A percentile compares a stretch with the other conserved stretches of the same genome.
Conservation (phyloP, 2,329 filamentous ascomycete species). For the Curvularia verruculosa region DNA sequence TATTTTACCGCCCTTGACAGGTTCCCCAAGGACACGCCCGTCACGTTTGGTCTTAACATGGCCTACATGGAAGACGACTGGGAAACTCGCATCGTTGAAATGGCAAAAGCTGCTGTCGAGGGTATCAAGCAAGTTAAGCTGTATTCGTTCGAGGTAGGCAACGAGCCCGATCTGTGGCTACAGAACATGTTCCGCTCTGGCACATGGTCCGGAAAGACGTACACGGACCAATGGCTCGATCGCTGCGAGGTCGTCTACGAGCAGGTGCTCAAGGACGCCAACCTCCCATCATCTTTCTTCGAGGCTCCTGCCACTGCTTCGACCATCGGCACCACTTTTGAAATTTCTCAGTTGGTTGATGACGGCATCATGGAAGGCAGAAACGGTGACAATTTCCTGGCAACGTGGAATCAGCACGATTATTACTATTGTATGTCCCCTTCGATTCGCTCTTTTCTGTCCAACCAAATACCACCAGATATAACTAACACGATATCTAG, state of each 20-base stretch:
- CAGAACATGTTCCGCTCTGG: conserved; percentile 55
- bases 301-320: conserved; percentile 58
- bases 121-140: conserved; percentile 49
- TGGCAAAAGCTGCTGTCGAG: conserved; percentile 50
- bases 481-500: conserved; percentile 33
- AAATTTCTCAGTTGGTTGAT: conserved; percentile 51
- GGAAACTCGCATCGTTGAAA: conserved; percentile 50
- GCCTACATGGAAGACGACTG: conserved; percentile 56
- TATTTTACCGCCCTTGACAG: conserved; percentile 57
- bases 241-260: conserved; percentile 53
- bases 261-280: conserved; percentile 53
- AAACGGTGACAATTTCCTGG: conserved; percentile 49
- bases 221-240: conserved; percentile 55
- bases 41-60: conserved; percentile 59
- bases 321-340: conserved; percentile 59
- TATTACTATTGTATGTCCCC: conserved; percentile 55
- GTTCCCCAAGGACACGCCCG: conserved; percentile 57
- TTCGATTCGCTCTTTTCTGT: neutral
- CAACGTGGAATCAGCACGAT: conserved; percentile 61
- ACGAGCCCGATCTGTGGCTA: conserved; percentile 52
- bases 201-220: conserved; percentile 53
- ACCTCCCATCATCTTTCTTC: conserved; percentile 54
- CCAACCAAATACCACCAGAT: neutral
- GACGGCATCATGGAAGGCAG: conserved; percentile 49
- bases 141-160: conserved; percentile 53